These are phyloP conservation scores for Elsinoe australis DNA, from an alignment of 2,329 filamentous ascomycete genomes.

Conservation along the genomic window DNA sequence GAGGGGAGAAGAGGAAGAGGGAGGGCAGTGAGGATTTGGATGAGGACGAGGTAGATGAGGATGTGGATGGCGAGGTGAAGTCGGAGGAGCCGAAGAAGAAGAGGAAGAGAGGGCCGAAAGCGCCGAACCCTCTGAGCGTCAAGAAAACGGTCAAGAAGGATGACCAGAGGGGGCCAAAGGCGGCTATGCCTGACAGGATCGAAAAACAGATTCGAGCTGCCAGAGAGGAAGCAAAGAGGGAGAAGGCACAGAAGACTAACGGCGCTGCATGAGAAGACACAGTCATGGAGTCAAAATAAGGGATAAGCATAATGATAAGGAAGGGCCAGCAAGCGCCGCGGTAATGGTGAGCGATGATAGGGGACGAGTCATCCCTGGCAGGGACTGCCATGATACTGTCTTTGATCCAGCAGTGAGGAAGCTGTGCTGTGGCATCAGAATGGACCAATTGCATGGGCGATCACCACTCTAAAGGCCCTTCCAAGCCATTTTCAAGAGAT, in stretches of 20 bases:
- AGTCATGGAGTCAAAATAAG: too few relatives aligned
- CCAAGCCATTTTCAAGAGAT: slow-evolving; percentile 75
- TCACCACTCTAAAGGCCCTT: slow-evolving; percentile 55
- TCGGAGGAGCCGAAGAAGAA: slow-evolving; percentile 44
- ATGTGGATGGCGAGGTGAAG: slow-evolving; percentile 31
- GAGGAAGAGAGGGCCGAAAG: slow-evolving; percentile 55
- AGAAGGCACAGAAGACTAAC: background rate
- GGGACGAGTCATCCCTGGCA: background rate
- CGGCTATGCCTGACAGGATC: slow-evolving; percentile 12
- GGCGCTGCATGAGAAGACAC: background rate
- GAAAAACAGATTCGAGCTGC: background rate
- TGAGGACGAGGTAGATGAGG: slow-evolving; percentile 20
- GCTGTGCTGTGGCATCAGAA: too few relatives aligned
- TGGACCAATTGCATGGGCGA: too few relatives aligned
- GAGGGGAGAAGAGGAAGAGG: slow-evolving; percentile 28
- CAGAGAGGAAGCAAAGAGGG: slow-evolving; percentile 4
- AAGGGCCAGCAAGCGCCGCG: background rate
- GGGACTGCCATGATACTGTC: background rate
- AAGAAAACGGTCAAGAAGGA: slow-evolving; percentile 53
- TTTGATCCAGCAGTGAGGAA: too few relatives aligned
- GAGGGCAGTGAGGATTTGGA: slow-evolving; percentile 25
- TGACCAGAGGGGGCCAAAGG: background rate
- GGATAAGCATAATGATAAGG: background rate
- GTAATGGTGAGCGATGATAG: background rate
- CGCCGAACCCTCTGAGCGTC: slow-evolving; percentile 62